Base-by-base conservation (phyloP, 306 rosid species). In the Rubus parviflorus region DNA sequence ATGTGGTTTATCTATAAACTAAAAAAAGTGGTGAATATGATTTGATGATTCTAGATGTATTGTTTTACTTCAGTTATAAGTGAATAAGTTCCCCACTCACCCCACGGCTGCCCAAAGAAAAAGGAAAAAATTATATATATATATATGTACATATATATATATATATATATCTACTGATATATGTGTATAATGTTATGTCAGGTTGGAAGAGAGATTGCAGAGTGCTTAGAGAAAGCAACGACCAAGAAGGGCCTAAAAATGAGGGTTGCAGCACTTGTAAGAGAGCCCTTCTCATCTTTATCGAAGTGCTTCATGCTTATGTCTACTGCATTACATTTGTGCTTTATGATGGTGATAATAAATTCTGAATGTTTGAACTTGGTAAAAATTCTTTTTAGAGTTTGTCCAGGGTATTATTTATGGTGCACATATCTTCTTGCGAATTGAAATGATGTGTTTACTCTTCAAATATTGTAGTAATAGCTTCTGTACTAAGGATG, bases 171-270 rank as follows among this genome's bases (percentile, higher is more conserved):
- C 49, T 60, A 72, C 73, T 70, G 54, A 81, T 72, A 76, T 53
- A 4, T 38, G 25, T 2, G 20, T 10, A 61, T 20, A 38, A 22
- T 79, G 56, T 62, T 81, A 81, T 89, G 81, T 58, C 89, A 94
- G 98, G 90, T 88, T 76, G 96, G 97, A 84, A 87, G 74, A 87
- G 97, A 94, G 87, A 88, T 89, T 81, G 86, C 85, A 4, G 94
- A 76, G 73, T 87, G 87, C 77, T 86, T 94, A 82, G 93, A 90
- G 81, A 87, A 91, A 81, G 96, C 97, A 35, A 73, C 91, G 77
- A 52, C 22, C 40, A 88, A 89, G 75, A 83, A 86, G 41, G 97
- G 93, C 79, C 85, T 94, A 60, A 88, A 90, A 84, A 85, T 91
- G 87, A 86, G 80, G 61, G 96, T 94, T 38, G 83, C 91, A 65